A percentile compares a stretch with the other conserved stretches of the same genome.
phyloP scores from a whole-genome alignment of 75 land plant species.

The Picea glauca region DNA sequence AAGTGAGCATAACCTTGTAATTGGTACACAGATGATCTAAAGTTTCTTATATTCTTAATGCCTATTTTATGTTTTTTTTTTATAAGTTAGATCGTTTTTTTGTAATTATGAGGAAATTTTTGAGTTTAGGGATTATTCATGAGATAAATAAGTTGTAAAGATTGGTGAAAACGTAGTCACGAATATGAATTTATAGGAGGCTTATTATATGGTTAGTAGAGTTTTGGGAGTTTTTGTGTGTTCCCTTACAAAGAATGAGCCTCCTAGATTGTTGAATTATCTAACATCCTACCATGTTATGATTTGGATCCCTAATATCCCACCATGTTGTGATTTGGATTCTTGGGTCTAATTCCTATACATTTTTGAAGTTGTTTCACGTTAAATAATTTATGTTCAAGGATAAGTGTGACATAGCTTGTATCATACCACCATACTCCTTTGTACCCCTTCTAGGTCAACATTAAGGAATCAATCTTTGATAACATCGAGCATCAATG shows the following conservation, averaged over 20 bases:
- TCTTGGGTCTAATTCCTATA: slow-evolving; percentile 98
- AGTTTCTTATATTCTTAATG: slow-evolving; percentile 89
- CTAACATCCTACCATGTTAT: slow-evolving; percentile 81
- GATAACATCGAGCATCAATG: slow-evolving; percentile 15
- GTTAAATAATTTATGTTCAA: slow-evolving; percentile 99
- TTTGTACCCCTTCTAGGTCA: slow-evolving; percentile 52
- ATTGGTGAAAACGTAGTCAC: slow-evolving; percentile 71
- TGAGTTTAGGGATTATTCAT: slow-evolving; percentile 87
- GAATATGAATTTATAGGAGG: slow-evolving; percentile 98
- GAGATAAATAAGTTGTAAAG: slow-evolving; percentile 81
- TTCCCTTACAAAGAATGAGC: slow-evolving; percentile 91
- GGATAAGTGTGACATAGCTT: slow-evolving; percentile 77
- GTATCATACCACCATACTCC: slow-evolving; percentile 76
- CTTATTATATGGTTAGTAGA: slow-evolving; percentile 91
- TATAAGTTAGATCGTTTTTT: slow-evolving; percentile 89
- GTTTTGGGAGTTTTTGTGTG: slow-evolving; percentile 94
- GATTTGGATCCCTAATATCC: too few species aligned
- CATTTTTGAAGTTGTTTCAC: slow-evolving; percentile 96
- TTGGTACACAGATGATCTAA: slow-evolving; percentile 87
- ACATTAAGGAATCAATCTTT: slow-evolving; percentile 50
- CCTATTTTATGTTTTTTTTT: slow-evolving; percentile 81
- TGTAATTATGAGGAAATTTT: slow-evolving; percentile 63
- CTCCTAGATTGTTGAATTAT: slow-evolving; percentile 93
- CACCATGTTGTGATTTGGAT: slow-evolving; percentile 92
- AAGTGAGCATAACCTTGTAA: slow-evolving; percentile 79